These are phyloP conservation scores for Gloeostereum incarnatum DNA, from an alignment of 768 basidiomycete species.

Conservation along the genomic window DNA sequence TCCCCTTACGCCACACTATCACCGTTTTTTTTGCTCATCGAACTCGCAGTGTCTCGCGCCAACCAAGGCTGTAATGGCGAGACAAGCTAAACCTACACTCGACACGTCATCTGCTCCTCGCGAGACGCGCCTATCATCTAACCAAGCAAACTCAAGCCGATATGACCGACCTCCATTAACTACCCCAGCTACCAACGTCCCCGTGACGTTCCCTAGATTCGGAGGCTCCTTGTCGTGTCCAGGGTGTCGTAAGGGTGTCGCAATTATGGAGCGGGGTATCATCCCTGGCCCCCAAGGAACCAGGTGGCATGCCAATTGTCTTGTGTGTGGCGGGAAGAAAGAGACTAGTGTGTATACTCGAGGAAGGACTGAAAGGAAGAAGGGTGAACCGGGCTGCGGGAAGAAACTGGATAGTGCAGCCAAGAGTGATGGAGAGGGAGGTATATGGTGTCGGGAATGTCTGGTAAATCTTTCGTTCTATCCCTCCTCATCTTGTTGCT, in stretches of 20 bases:
- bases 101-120: neutral
- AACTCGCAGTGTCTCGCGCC: constrained; percentile 37
- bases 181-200: constrained; percentile 23
- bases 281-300: constrained; percentile 79
- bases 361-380: constrained; percentile 36
- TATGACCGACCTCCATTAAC: constrained; percentile 29
- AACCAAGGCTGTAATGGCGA: constrained; percentile 19
- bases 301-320: constrained; percentile 70
- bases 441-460: constrained; percentile 82
- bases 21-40: neutral
- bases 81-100: no score
- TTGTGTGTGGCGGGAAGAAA: constrained; percentile 77
- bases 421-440: constrained; percentile 57
- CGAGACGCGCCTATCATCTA: constrained; percentile 10
- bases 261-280: constrained; percentile 79
- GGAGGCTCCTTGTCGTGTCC: constrained; percentile 59
- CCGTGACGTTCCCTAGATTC: constrained; percentile 39
- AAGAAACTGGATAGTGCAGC: constrained; percentile 81
- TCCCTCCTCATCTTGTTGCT: constrained; percentile 4
- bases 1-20: neutral
- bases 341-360: constrained; percentile 26
- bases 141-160: constrained; percentile 20
- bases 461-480: constrained; percentile 35
- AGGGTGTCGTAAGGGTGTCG: constrained; percentile 65
- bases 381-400: constrained; percentile 66